Evolutionary conservation across 2,329 filamentous ascomycete genomes (phyloP).

Genomic region (Colletotrichum liriopes): DNA sequence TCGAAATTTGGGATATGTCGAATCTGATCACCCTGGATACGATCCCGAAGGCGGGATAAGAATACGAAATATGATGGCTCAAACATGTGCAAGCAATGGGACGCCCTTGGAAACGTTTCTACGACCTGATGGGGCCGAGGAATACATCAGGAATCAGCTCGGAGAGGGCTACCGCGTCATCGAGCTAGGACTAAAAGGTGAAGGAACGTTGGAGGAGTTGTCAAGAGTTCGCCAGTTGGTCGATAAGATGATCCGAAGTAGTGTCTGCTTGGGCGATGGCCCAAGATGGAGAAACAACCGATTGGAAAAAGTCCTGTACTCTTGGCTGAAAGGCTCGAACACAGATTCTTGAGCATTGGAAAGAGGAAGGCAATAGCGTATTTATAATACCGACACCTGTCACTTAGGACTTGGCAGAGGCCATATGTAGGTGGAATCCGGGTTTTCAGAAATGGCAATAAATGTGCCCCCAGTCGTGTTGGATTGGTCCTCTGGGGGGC

Average conservation of each 20-base stretch:
- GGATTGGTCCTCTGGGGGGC: too few relatives aligned
- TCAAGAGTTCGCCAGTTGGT: slow-evolving; percentile 4
- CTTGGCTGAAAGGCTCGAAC: neutral
- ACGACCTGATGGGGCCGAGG: neutral
- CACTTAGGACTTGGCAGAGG: neutral
- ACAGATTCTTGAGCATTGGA: neutral
- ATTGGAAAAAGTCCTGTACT: neutral
- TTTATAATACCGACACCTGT: neutral
- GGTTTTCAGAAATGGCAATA: neutral
- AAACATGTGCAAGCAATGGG: neutral
- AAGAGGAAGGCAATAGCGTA: neutral
- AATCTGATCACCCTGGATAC: slow-evolving; percentile 14
- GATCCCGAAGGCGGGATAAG: neutral
- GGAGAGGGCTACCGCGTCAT: neutral
- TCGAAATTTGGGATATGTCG: slow-evolving; percentile 1
- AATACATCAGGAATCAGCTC: neutral
- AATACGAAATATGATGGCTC: neutral
- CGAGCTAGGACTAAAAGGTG: neutral
- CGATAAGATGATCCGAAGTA: slow-evolving; percentile 2
- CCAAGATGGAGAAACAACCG: slow-evolving; percentile 6
- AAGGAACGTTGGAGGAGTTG: neutral
- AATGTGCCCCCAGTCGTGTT: neutral
- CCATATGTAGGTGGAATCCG: neutral
- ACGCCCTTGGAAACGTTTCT: neutral
- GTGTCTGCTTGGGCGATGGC: neutral